These are phyloP conservation scores for Mitragyna speciosa DNA, from an alignment of 257 asterid species.

Conservation along the genomic window DNA sequence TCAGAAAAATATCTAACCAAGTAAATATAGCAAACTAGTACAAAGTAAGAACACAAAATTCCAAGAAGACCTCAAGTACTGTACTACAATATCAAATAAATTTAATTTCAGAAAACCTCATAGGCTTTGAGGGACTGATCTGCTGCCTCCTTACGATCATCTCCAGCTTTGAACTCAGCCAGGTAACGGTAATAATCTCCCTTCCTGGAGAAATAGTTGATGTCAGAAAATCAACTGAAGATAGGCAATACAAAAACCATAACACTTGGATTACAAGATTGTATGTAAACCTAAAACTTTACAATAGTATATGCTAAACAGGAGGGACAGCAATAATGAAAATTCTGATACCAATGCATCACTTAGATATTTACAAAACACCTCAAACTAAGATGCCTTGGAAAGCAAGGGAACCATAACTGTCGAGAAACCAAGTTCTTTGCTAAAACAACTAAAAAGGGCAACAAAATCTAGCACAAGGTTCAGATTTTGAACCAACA, in stretches of 20 bases:
- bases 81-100: not conserved
- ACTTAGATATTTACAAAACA: not conserved
- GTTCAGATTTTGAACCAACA: no score
- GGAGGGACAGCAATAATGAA: not conserved
- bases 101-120: conserved; percentile 36
- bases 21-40: not conserved
- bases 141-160: conserved; percentile 55
- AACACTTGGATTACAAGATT: not conserved
- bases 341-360: not conserved
- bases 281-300: not conserved
- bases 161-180: conserved; percentile 57
- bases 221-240: not conserved
- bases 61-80: not conserved
- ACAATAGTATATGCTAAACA: not conserved
- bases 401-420: not conserved
- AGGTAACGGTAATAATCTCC: conserved; percentile 63
- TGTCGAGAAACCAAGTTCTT: not conserved
- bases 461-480: not conserved
- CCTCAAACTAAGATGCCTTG: not conserved
- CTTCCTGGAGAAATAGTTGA: conserved; percentile 38
- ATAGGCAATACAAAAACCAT: not conserved
- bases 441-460: not conserved
- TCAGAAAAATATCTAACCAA: not conserved
- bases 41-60: not conserved
- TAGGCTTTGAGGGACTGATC: conserved; percentile 63